These are phyloP conservation scores for Talaromyces sp. DNA, from an alignment of 2,329 filamentous ascomycete genomes.

Conservation along the genomic window DNA sequence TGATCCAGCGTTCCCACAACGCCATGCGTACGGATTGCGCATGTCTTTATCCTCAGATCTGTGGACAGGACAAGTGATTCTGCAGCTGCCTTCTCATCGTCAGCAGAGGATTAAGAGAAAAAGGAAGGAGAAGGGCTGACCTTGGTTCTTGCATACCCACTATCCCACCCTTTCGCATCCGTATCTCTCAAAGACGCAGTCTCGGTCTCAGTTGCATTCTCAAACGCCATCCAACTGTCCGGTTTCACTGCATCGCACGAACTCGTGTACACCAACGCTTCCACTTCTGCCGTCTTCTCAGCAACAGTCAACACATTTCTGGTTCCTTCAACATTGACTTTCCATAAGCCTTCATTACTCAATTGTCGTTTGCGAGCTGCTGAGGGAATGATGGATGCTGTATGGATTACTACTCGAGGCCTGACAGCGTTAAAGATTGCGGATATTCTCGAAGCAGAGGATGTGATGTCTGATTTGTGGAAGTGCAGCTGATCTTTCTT, in stretches of 20 bases:
- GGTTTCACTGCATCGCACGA: slow-evolving; percentile 16
- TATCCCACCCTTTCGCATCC: neutral
- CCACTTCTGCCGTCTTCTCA: neutral
- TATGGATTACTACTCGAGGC: slow-evolving; percentile 1
- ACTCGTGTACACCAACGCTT: slow-evolving; percentile 13
- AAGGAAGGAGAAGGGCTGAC: neutral
- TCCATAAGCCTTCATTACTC: neutral
- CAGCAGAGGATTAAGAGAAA: neutral
- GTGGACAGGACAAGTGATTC: neutral
- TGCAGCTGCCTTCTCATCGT: slow-evolving; percentile 3
- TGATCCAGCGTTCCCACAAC: slow-evolving; percentile 11
- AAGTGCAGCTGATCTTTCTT: neutral
- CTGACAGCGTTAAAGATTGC: neutral
- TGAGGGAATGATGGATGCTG: slow-evolving; percentile 14
- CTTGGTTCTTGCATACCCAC: slow-evolving; percentile 12
- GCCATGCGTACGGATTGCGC: slow-evolving; percentile 15
- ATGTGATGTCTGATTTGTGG: slow-evolving; percentile 11
- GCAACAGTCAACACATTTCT: slow-evolving; percentile 6
- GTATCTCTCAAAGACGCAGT: neutral
- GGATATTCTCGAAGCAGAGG: neutral
- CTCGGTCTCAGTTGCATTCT: neutral
- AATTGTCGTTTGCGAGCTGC: slow-evolving; percentile 3
- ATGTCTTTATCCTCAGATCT: slow-evolving; percentile 4
- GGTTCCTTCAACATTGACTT: slow-evolving; percentile 8
- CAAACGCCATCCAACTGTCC: slow-evolving; percentile 16